Base-by-base conservation (phyloP, 176 grass and related monocot species). In the barley (Hordeum vulgare) region DNA sequence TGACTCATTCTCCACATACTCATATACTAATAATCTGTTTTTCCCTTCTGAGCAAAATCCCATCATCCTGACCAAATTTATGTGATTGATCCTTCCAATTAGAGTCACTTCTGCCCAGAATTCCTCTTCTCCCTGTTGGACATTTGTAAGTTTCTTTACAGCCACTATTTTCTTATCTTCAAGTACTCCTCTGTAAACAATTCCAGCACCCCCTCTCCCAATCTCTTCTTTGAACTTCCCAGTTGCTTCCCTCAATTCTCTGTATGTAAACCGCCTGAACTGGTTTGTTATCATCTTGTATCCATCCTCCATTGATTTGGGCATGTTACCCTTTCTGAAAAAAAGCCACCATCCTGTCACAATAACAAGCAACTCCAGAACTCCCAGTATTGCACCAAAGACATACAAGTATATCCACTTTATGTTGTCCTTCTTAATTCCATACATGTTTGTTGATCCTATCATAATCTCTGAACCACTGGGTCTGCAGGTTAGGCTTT, bases 171-270 rank as follows among this genome's bases (percentile, higher is more conserved):
- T 90, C 76, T 92, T 89, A 44, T 93, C 93, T 86, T 89, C 86
- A 63, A 96, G 84, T 29, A 93, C 73, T 73, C 90, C 93, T 65
- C 89, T 90, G 56, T 93, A 96, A 36, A 93, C 88, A 35, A 87
- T 78, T 74, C 93, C 93, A 1, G 90, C 59, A 1, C 89, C 76
- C 31, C 94, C 91, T 77, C 92, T 88, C 4, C 94, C 94, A 65
- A 97, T 80, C 56, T 91, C 94, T 80, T 97, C 89, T 74, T 90
- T 97, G 85, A 92, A 92, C 11, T 94, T 90, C 21, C 88, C 90
- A 57, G 90, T 92, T 53, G 80, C 90, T 87, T 92, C 87, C 86
- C 61, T 87, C 83, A 96, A 26, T 74, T 93, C 88, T 79, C 57
- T 8, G 80, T 94, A 97, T 29, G 92, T 94, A 83, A 94, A 97